These are phyloP conservation scores for Dimocarpus longan DNA, from an alignment of 345 rosid genomes.

Conservation along the genomic window DNA sequence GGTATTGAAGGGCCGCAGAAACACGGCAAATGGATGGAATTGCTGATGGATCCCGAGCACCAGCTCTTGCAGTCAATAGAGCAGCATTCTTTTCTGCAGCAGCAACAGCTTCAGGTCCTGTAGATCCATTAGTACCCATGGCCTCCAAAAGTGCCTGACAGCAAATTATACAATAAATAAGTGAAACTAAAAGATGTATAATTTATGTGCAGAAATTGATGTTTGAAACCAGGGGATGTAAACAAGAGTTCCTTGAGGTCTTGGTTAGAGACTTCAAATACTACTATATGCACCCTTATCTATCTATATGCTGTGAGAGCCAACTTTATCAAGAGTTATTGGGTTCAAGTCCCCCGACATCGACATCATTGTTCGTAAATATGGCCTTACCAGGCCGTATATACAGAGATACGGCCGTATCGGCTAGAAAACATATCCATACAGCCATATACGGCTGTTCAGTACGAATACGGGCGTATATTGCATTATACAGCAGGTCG, in stretches of 20 bases:
- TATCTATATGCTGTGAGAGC: background rate
- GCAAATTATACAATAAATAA: constrained; percentile 24
- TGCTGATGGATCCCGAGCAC: constrained; percentile 98
- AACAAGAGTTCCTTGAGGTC: constrained; percentile 3
- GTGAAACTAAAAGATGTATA: constrained; percentile 18
- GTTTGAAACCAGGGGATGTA: background rate
- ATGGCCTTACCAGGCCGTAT: too few species aligned
- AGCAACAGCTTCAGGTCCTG: constrained; percentile 88
- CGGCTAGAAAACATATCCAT: too few species aligned
- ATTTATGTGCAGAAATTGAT: constrained; percentile 5
- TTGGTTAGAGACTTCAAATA: background rate
- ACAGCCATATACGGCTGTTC: too few species aligned
- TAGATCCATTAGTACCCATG: constrained; percentile 85
- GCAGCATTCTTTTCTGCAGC: constrained; percentile 94
- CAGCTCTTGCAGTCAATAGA: constrained; percentile 94
- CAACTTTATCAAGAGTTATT: background rate
- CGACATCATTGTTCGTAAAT: too few species aligned
- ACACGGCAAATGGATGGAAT: constrained; percentile 96
- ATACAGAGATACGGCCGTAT: too few species aligned
- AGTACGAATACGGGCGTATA: too few species aligned
- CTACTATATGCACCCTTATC: too few species aligned
- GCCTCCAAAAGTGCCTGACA: constrained; percentile 91
- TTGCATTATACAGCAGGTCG: too few species aligned
- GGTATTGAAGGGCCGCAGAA: constrained; percentile 95
- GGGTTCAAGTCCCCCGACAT: background rate